A percentile compares a stretch with the other conserved stretches of the same genome.
These are phyloP conservation scores for Porogramme epimiltina DNA, from an alignment of 1,284 basidiomycete genomes.

Conservation along the genomic window DNA sequence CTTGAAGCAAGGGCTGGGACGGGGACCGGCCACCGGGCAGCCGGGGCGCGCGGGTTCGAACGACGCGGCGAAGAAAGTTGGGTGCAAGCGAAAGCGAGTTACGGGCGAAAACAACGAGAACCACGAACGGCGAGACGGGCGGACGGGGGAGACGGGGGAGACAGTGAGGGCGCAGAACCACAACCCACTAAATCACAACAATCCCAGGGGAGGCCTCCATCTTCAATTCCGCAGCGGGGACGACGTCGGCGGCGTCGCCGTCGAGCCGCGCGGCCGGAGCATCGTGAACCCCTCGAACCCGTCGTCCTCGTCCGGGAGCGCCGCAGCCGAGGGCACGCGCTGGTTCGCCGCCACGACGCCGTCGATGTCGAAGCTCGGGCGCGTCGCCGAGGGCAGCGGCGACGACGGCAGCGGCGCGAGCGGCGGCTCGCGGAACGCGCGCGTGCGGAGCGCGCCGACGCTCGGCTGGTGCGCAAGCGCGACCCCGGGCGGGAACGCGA, in stretches of 20 bases:
- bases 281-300: slow-evolving; percentile 16
- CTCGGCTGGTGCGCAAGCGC: slow-evolving; percentile 11
- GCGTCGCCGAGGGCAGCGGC: slow-evolving; percentile 20
- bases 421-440: slow-evolving; percentile 27
- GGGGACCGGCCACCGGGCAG: no score
- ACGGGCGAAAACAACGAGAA: neutral
- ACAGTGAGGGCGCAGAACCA: no score
- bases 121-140: neutral
- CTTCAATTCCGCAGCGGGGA: no score
- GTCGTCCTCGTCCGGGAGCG: slow-evolving; percentile 1
- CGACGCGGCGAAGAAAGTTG: no score
- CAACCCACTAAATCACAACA: no score
- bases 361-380: slow-evolving; percentile 15
- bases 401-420: slow-evolving; percentile 29
- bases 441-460: slow-evolving; percentile 5
- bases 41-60: no score
- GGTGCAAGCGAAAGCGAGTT: no score
- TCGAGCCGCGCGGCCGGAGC: no score
- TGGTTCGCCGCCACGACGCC: slow-evolving; percentile 4
- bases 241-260: no score
- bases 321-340: slow-evolving; percentile 6
- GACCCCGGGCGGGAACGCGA: neutral
- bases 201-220: no score
- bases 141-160: neutral
- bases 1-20: no score